Evolutionary conservation across 1,284 basidiomycete genomes (phyloP), one percentile per base, ranked within the genome.

Genomic region (Pseudozyma hubeiensis): DNA sequence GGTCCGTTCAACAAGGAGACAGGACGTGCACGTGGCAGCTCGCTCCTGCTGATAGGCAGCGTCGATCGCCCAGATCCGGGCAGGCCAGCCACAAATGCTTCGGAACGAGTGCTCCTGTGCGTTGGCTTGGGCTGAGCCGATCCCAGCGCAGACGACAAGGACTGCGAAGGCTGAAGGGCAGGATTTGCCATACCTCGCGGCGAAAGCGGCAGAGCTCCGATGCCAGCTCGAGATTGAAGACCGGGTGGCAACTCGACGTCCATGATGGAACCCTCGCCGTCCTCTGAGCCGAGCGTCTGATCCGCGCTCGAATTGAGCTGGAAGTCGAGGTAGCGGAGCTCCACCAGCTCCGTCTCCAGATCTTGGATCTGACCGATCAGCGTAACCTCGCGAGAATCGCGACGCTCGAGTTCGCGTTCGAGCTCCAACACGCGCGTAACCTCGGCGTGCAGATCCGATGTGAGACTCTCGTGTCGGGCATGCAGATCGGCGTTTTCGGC

Each of bases 341-440:
- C 70, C 54, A 66, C 53, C 48, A 70, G 43, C 53, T 75, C 72
- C 39, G 47, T 57, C 46, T 77, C 75, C 19, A 75, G 47, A 4
- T 68, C 51, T 17, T 68, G 66, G n/a, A 68, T 69, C 55, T 68
- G 71, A 30, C 50, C 60, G 33, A 71, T 65, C 7, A 70, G 44
- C 34, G 55, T 65, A 29, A 70, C 50, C 31, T 75, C 75, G 13
- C 66, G 63, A 35, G 68, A 74, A 24, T 73, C 58, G 13, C 68
- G 58, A 34, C 71, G 71, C 41, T 78, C 69, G n/a, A 80, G 60
- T 39, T 80, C 74, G 14, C 77, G 51, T 44, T 80, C 71, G 19
- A 80, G 56, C 50, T 80, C 76, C 29, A 80, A 41, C 43, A 79
- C 77, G 8, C 77, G 62, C 14, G 77, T 80, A 31, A 80, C 78